phyloP scores from a whole-genome alignment of 768 basidiomycete genomes.

The Leucocoprinus sp. region DNA sequence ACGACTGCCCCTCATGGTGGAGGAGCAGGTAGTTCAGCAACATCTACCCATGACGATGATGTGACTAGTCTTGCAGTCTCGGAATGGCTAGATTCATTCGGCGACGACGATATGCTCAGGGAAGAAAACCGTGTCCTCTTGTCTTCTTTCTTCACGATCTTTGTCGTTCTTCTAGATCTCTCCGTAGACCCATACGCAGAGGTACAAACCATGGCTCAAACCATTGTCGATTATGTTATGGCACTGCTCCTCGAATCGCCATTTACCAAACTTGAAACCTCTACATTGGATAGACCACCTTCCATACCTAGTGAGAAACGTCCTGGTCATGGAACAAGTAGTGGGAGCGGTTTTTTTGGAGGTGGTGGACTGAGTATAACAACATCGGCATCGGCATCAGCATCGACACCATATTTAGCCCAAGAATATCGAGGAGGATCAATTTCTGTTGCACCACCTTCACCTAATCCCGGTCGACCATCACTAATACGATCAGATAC shows the following conservation, averaged over 20 bases:
- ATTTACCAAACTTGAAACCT: conserved; percentile 65
- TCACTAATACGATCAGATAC: conserved; percentile 51
- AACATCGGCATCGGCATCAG: not conserved
- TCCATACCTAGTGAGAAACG: conserved; percentile 33
- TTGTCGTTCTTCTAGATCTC: conserved; percentile 79
- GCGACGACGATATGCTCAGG: conserved; percentile 54
- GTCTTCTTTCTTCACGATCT: conserved; percentile 93
- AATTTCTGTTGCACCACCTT: conserved; percentile 15
- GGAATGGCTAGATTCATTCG: conserved; percentile 72
- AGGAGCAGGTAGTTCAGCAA: conserved; percentile 17
- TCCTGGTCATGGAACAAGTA: not conserved
- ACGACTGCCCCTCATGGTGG: not conserved
- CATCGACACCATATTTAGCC: conserved; percentile 36
- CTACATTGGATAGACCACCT: conserved; percentile 49
- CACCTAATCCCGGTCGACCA: conserved; percentile 41
- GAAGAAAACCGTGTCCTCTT: conserved; percentile 78
- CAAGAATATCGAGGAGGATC: not conserved
- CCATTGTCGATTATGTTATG: conserved; percentile 87
- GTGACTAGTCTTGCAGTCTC: conserved; percentile 60
- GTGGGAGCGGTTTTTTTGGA: not conserved
- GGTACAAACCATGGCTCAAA: conserved; percentile 85
- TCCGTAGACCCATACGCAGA: conserved; percentile 91
- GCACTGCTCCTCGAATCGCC: conserved; percentile 86
- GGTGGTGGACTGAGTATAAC: not conserved
- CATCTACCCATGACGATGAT: conserved; percentile 52